A percentile compares a stretch with the other conserved stretches of the same genome.
Conservation (phyloP, 2,329 filamentous ascomycete species). For the Fusarium graminum region DNA sequence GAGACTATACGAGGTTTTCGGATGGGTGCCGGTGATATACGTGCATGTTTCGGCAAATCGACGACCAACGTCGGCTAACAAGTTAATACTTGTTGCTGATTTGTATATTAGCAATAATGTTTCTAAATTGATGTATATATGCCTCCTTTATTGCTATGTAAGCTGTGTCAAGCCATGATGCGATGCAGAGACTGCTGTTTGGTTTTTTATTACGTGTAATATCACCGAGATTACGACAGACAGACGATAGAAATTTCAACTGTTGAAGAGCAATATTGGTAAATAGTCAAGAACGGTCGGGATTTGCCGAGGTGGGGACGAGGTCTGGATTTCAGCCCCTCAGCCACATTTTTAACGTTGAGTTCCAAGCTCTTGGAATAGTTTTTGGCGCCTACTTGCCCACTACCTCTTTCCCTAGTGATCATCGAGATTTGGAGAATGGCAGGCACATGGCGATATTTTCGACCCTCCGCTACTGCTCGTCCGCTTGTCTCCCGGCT, state of each 20-base stretch:
- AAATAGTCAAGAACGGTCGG: constrained; percentile 35
- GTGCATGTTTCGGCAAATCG: constrained; percentile 7
- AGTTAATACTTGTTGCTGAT: not conserved
- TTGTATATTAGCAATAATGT: not conserved
- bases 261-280: constrained; percentile 1
- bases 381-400: constrained; percentile 2
- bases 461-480: not conserved
- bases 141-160: not conserved
- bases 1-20: not conserved
- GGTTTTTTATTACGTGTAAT: not conserved
- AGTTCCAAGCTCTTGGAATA: constrained; percentile 38
- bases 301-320: constrained; percentile 37
- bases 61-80: constrained; percentile 4
- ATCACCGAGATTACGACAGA: not conserved
- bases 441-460: constrained; percentile 26
- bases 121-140: not conserved
- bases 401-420: constrained; percentile 24
- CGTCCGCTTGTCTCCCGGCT: not conserved
- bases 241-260: no score
- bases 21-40: constrained; percentile 15
- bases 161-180: not conserved
- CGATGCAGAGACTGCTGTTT: not conserved
- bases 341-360: constrained; percentile 35
- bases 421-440: constrained; percentile 38
- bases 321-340: constrained; percentile 40